Evolutionary conservation across 179 eudicot species (phyloP), one percentile per base, ranked within the genome.

Genomic region (Dionaea muscipula): DNA sequence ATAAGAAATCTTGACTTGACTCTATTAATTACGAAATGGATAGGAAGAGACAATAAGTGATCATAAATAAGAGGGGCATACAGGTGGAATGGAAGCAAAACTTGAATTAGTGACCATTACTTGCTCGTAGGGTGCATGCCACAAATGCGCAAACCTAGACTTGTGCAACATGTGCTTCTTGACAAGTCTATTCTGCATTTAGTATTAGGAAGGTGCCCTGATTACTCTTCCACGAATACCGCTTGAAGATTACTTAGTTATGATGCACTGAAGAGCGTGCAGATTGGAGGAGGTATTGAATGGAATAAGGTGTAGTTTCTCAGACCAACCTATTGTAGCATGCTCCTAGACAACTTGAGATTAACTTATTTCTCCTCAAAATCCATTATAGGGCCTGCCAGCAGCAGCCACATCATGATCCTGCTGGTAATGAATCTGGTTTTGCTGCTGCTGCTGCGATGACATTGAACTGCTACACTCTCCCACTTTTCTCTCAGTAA

Each of bases 401-500:
- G 21, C 47, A n/a, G 47, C 7, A 59, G 67, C 76, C 50, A 85
- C 49, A 71, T 85, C 80, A 40, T 80, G 61, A 59, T 79, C 85
- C n/a, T 72, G 79, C 40, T 81, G 73, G 56, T 63, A 59, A 19
- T 59, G 51, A 60, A 59, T 61, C 39, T 68, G 66, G 19, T 67
- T 72, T 8, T 41, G 24, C 0, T 26, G 61, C 57, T 55, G 57
- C 25, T 67, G 66, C 59, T 75, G 74, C 22, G 79, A 61, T n/a
- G 84, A 59, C 77, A 71, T 59, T 17, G 81, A 72, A 41, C 71
- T 73, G 49, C 79, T 75, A 47, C 72, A 66, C 66, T 85, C 84
- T 46, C 78, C 73, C 23, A 52, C 70, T 47, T 58, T 72, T 16
- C 65, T 67, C 13, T 68, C 72, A 47, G 59, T 53, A 43, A 54